phyloP scores from a whole-genome alignment of 495 filamentous ascomycete species.

The Penicillium diatomitis region DNA sequence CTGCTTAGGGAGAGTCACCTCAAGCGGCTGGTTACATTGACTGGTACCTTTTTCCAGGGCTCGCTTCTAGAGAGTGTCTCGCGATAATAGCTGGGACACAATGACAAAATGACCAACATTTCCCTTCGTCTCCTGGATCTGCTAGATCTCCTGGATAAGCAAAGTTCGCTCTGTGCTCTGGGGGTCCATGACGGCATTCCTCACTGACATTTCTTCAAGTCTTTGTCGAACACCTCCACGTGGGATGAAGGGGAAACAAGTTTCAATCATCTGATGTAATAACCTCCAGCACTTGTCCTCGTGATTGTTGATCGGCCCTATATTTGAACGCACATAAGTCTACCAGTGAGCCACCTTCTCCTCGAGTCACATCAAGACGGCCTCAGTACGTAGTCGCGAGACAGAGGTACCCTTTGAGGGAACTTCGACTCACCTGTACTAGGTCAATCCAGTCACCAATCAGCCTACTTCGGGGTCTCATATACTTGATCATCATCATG shows the following conservation, averaged over 20 bases:
- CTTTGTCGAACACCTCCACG: too few species aligned
- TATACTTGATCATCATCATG: slow-evolving; percentile 15
- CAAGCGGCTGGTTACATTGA: slow-evolving; percentile 18
- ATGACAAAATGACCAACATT: slow-evolving; percentile 8
- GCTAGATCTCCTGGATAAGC: too few species aligned
- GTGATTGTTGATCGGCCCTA: background rate
- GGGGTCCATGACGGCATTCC: slow-evolving; percentile 25
- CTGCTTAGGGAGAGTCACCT: background rate
- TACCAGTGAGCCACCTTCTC: background rate
- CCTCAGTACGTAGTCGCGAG: too few species aligned
- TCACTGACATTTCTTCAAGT: background rate
- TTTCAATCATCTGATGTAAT: too few species aligned
- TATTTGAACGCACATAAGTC: background rate
- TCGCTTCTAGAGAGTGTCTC: slow-evolving; percentile 2
- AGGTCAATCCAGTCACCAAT: background rate
- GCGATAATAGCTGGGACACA: background rate
- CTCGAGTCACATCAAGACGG: too few species aligned
- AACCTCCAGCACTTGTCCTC: slow-evolving; percentile 1
- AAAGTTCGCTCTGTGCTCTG: background rate
- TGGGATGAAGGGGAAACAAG: too few species aligned
- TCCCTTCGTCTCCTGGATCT: slow-evolving; percentile 3
- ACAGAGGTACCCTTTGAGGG: too few species aligned
- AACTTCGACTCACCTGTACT: too few species aligned
- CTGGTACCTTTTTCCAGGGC: background rate
- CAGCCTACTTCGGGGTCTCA: background rate